Percentiles rank a stretch among this genome's conserved stretches.
These are phyloP conservation scores for Ophiosphaerella narmari DNA, from an alignment of 2,329 filamentous ascomycete species.

Conservation along the genomic window DNA sequence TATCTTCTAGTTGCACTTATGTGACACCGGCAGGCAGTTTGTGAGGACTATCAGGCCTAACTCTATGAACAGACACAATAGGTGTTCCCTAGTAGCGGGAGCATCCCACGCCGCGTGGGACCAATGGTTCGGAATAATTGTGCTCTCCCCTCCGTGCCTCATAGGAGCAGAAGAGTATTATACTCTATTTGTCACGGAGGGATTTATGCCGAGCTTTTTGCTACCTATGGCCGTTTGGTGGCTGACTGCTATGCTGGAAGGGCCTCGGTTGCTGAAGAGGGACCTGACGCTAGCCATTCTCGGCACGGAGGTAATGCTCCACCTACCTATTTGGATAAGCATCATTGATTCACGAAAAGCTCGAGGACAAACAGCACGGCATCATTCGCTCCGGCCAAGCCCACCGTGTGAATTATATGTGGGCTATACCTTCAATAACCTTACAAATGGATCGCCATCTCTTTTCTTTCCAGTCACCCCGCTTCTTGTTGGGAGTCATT, in stretches of 20 bases:
- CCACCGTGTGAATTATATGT: constrained; percentile 29
- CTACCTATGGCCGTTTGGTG: no score
- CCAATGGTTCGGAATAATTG: constrained; percentile 4
- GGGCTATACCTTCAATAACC: constrained; percentile 17
- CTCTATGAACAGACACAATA: background rate
- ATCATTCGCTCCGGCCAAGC: constrained; percentile 31
- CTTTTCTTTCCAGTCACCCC: constrained; percentile 11
- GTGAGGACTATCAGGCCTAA: background rate
- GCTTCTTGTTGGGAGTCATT: constrained; percentile 7
- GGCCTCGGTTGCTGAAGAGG: constrained; percentile 23
- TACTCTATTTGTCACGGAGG: constrained; percentile 26
- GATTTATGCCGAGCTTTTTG: constrained; percentile 22
- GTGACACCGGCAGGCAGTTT: background rate
- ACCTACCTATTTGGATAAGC: constrained; percentile 18
- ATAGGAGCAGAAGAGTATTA: background rate
- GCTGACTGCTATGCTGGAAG: constrained; percentile 16
- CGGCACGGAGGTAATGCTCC: constrained; percentile 23
- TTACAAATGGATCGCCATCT: constrained; percentile 10
- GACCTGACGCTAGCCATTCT: constrained; percentile 23
- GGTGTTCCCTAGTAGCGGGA: background rate
- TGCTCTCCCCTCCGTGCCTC: no score
- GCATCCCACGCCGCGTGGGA: constrained; percentile 11
- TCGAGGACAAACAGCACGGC: constrained; percentile 33
- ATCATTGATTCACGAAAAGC: constrained; percentile 28
- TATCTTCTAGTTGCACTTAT: background rate